A percentile compares a stretch with the other conserved stretches of the same genome.
phyloP scores from a whole-genome alignment of 805 yeast species.

The Teunomyces lycoperdinae region DNA sequence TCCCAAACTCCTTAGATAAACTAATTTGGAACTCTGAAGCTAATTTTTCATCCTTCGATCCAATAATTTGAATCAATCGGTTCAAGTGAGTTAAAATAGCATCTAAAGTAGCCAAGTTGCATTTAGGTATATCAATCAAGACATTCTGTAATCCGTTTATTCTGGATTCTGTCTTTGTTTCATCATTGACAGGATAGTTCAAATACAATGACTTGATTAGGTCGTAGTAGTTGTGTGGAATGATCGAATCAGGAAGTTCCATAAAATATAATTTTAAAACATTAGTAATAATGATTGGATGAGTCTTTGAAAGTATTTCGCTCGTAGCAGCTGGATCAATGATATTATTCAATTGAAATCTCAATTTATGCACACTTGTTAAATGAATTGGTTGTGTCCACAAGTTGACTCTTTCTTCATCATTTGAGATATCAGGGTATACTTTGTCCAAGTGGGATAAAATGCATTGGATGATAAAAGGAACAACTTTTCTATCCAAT shows the following conservation, averaged over 20 bases:
- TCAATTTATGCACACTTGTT: constrained; percentile 55
- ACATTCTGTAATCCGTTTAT: constrained; percentile 64
- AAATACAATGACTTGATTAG: constrained; percentile 63
- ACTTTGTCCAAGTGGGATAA: constrained; percentile 64
- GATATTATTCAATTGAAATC: constrained; percentile 49
- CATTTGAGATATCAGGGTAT: constrained; percentile 69
- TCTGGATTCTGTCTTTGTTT: constrained; percentile 49
- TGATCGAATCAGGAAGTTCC: constrained; percentile 76
- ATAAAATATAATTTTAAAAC: constrained; percentile 69
- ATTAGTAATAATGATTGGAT: constrained; percentile 62
- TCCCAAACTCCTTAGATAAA: constrained; percentile 67
- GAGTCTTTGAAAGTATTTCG: constrained; percentile 34
- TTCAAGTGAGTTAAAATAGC: constrained; percentile 75
- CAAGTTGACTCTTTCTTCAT: constrained; percentile 59
- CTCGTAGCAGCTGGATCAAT: constrained; percentile 27
- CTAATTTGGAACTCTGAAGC: constrained; percentile 38
- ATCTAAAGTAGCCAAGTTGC: constrained; percentile 75
- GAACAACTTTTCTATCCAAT: constrained; percentile 70
- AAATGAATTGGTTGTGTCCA: constrained; percentile 72
- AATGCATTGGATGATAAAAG: constrained; percentile 59
- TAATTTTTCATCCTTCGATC: constrained; percentile 36
- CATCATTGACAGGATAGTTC: constrained; percentile 33
- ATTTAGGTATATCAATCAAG: constrained; percentile 62
- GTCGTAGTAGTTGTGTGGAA: constrained; percentile 64
- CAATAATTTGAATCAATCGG: constrained; percentile 52